Base-by-base conservation (phyloP, 2,329 filamentous ascomycete genomes). In the Penicillium sp. region DNA sequence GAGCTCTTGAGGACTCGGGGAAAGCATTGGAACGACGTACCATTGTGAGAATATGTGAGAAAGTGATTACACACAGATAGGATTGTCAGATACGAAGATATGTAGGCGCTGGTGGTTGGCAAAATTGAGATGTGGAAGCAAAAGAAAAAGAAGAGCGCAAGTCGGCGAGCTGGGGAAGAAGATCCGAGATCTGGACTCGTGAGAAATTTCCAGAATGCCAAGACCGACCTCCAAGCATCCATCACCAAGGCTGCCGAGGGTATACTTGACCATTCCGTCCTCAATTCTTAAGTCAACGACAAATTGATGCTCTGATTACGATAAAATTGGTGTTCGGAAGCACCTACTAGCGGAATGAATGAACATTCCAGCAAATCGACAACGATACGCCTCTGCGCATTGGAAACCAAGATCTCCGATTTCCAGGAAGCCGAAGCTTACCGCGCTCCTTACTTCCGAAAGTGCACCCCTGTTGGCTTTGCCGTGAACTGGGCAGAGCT, bases 171-270 rank as follows among this genome's bases (percentile, higher is more conserved):
- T 57, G 68, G 71, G 69, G 68, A 72, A 72, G 69, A 74, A 69
- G 69, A 72, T 65, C 61, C 72, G 72, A 21, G 21, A 74, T 71
- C 71, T 70, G 70, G 70, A 68, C 65, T 73, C 65, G 64, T 70
- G 75, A 78, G 76, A 78, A 78, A 78, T 78, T 78, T 78, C 76
- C 76, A 78, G 76, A 78, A 78, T 77, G 76, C 76, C 76, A 78
- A 78, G 76, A 76, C 76, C 67, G 76, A 76, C 76, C 67, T 66
- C 61, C 58, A 70, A 70, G 68, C 66, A 71, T 66, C 66, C 61
- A 63, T 57, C 48, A 62, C 53, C 61, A 56, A 46, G 58, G 60
- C 69, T 72, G 70, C 75, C 75, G 75, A 77, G 73, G 73, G 66
- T 69, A 69, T 62, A 26, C 17, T 41, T 9, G 11, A 41, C 35